Conservation (phyloP, 371 early-diverging fungal species). For the Blakeslea trispora region DNA sequence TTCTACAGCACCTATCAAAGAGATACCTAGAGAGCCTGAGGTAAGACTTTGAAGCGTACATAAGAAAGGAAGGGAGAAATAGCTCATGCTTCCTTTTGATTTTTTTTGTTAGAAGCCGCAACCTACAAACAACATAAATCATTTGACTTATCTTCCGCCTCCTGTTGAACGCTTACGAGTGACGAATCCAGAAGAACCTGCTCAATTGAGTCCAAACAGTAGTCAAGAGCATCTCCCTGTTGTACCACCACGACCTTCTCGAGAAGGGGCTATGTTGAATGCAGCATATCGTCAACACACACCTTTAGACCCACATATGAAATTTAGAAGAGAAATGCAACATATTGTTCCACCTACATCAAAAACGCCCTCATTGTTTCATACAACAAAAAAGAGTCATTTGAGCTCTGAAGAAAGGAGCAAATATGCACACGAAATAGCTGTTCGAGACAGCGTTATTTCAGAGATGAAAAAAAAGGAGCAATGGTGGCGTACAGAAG, state of each 20-base stretch:
- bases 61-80: too few species aligned
- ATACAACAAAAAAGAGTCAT: not conserved
- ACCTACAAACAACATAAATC: conserved; percentile 3
- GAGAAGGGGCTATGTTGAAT: conserved; percentile 1
- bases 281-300: not conserved
- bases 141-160: not conserved
- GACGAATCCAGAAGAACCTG: not conserved
- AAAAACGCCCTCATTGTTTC: not conserved
- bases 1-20: too few species aligned
- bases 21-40: not conserved
- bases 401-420: conserved; percentile 15
- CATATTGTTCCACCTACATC: not conserved
- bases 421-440: conserved; percentile 22
- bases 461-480: conserved; percentile 39
- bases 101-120: too few species aligned
- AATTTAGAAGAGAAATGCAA: not conserved
- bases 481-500: conserved; percentile 48
- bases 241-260: conserved; percentile 5
- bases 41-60: too few species aligned
- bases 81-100: too few species aligned
- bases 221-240: not conserved
- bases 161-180: not conserved
- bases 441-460: conserved; percentile 26
- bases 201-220: not conserved
- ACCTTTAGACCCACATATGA: not conserved